phyloP scores from a whole-genome alignment of 441 rosid genomes.

The Euphorbia corollata region DNA sequence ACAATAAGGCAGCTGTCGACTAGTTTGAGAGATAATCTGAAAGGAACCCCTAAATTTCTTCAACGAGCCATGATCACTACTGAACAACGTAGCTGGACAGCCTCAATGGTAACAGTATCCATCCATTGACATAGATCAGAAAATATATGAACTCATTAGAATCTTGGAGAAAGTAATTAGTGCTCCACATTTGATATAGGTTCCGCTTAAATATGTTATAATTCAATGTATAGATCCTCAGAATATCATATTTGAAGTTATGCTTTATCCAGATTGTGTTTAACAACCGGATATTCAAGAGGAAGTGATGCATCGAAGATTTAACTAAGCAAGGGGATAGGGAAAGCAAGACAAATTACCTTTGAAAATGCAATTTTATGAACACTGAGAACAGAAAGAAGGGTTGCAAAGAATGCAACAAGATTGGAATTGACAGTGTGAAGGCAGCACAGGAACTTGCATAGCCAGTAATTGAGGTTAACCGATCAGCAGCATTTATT shows the following conservation, averaged over 20 bases:
- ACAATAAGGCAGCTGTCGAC: constrained; percentile 88
- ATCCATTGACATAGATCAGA: constrained; percentile 21
- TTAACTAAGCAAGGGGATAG: too few relatives aligned
- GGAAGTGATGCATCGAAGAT: too few relatives aligned
- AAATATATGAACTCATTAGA: neutral
- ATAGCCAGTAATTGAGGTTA: constrained; percentile 51
- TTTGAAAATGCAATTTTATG: constrained; percentile 87
- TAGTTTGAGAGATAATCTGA: constrained; percentile 40
- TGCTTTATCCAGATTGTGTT: constrained; percentile 37
- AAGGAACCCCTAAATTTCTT: constrained; percentile 24
- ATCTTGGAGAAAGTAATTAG: neutral
- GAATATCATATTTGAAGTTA: too few relatives aligned
- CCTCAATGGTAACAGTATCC: constrained; percentile 32
- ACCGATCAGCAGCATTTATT: constrained; percentile 79
- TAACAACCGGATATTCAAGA: too few relatives aligned
- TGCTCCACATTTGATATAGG: neutral
- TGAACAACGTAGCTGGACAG: constrained; percentile 23
- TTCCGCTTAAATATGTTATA: neutral
- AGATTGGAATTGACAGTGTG: constrained; percentile 48
- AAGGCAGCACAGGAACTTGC: constrained; percentile 44
- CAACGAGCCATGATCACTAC: constrained; percentile 8
- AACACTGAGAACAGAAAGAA: constrained; percentile 64
- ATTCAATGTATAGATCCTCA: too few relatives aligned
- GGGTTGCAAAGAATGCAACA: constrained; percentile 64
- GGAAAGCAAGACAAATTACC: constrained; percentile 38